Percentiles rank a stretch among this genome's conserved stretches.
These are phyloP conservation scores for Hortiboletus campestris DNA, from an alignment of 768 basidiomycete species.

Conservation along the genomic window DNA sequence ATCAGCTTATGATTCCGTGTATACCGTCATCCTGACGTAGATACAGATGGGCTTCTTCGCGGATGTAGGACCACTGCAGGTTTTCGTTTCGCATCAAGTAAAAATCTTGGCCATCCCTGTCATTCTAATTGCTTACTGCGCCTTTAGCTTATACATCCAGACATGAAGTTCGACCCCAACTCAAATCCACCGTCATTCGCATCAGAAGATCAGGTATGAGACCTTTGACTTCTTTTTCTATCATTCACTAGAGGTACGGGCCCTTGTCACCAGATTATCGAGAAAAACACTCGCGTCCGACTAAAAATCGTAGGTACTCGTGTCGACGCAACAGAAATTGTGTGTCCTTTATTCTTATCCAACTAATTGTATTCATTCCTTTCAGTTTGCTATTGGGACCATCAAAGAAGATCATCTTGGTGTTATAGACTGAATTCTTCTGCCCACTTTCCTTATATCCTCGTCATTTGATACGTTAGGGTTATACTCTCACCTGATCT, in stretches of 20 bases:
- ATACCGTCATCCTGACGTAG: neutral
- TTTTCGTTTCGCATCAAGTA: constrained; percentile 96
- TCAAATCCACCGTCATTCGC: constrained; percentile 97
- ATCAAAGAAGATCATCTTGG: constrained; percentile 99
- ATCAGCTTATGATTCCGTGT: neutral
- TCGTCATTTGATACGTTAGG: neutral
- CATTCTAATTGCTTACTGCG: constrained; percentile 3
- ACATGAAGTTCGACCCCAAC: constrained; percentile 93
- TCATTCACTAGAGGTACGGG: neutral
- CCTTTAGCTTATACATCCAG: constrained; percentile 85
- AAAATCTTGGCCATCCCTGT: constrained; percentile 21
- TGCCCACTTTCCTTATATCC: neutral
- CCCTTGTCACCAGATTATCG: constrained; percentile 62
- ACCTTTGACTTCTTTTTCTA: neutral
- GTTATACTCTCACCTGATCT: neutral
- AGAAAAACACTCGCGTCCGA: constrained; percentile 88
- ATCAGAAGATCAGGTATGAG: constrained; percentile 76
- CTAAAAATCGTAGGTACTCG: constrained; percentile 98
- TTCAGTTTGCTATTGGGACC: constrained; percentile 92
- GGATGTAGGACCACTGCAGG: constrained; percentile 89
- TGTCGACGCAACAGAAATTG: constrained; percentile 97
- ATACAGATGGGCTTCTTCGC: constrained; percentile 97
- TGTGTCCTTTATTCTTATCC: constrained; percentile 39
- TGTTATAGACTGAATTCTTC: constrained; percentile 64
- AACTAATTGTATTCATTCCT: neutral